Evolutionary conservation across 305 asterid genomes (phyloP).

Genomic region (Nicotiana rustica): DNA sequence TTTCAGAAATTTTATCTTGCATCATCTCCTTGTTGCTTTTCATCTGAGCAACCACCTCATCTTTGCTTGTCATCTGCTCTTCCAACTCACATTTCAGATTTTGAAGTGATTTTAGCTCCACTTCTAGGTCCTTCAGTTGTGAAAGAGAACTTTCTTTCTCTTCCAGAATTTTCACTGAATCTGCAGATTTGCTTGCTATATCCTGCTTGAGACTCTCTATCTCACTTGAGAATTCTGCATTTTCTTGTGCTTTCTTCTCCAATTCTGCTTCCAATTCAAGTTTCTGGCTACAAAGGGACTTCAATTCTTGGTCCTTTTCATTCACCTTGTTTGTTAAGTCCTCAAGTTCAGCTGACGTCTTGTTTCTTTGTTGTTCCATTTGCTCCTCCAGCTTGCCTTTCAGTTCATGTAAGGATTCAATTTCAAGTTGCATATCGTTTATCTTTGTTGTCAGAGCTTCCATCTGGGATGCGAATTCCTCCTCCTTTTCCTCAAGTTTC

Average conservation of each 20-base stretch:
- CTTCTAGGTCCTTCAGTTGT: conserved; percentile 55
- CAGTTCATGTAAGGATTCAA: conserved; percentile 56
- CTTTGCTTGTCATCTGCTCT: conserved; percentile 56
- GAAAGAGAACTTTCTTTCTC: conserved; percentile 54
- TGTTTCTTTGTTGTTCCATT: conserved; percentile 49
- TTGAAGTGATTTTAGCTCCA: conserved; percentile 51
- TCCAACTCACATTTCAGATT: conserved; percentile 55
- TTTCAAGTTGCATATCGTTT: conserved; percentile 55
- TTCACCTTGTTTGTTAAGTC: conserved; percentile 53
- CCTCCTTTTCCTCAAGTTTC: conserved; percentile 66
- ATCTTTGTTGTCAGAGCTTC: conserved; percentile 54
- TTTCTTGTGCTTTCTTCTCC: conserved; percentile 56
- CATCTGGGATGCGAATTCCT: conserved; percentile 55
- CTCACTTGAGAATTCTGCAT: conserved; percentile 47
- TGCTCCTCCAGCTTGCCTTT: conserved; percentile 66
- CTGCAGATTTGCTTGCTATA: conserved; percentile 49
- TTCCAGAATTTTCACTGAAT: conserved; percentile 58
- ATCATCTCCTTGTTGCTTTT: conserved; percentile 52
- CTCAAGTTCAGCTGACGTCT: conserved; percentile 57
- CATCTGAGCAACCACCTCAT: conserved; percentile 49
- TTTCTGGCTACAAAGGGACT: conserved; percentile 56
- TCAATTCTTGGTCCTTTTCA: conserved; percentile 57
- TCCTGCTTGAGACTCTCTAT: conserved; percentile 54
- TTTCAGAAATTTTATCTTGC: conserved; percentile 49
- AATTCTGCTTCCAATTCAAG: conserved; percentile 61